Base-by-base conservation (phyloP, 805 yeast species). In the Peterozyma xylosa region DNA sequence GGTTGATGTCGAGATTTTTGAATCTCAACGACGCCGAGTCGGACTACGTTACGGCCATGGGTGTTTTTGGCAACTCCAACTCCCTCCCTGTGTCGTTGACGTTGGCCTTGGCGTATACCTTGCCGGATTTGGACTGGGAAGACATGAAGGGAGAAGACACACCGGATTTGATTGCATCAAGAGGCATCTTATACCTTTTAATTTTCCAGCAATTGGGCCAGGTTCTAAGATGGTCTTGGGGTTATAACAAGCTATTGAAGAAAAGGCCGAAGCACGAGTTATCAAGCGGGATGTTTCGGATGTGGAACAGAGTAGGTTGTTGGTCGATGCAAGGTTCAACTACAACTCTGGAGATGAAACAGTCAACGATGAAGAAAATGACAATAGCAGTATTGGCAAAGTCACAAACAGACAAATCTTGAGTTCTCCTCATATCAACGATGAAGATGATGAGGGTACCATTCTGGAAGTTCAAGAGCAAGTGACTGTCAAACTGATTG, bases 31-130 rank as follows among this genome's bases (percentile, higher is more conserved):
- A 68, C 40, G 78, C 86, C 11, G 97, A 93, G 63, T 58, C 86
- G 3, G 90, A 91, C 64, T 91, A 87, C 55, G 96, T 93, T 41
- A 84, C 95, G 17, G 98, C 96, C 2, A 93, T 93, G 95, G 88
- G 93, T 2, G 96, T 90, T 5, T 91, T 91, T 64, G 98, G 97
- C 42, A 93, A 91, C 64, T 87, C 96, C 37, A 91, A 91, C 68
- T 86, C 96, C 10, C 73, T 91, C 45, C 98, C 99, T 0, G 98
- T 91, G 1, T 88, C 96, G 0, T 71, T 93, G 51, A 85, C 93
- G 1, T 67, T 93, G 45, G 82, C 95, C 1, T 67, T 85, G 50
- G 80, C 90, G 1, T 82, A 81, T 57, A 80, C 91, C 0, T 66
- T 85, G 47, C 95, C 93, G 2, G 78, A 80, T 49, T 67, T 85